Conservation (phyloP, 2,329 filamentous ascomycete genomes). For the Myriosclerotinia scirpicola region DNA sequence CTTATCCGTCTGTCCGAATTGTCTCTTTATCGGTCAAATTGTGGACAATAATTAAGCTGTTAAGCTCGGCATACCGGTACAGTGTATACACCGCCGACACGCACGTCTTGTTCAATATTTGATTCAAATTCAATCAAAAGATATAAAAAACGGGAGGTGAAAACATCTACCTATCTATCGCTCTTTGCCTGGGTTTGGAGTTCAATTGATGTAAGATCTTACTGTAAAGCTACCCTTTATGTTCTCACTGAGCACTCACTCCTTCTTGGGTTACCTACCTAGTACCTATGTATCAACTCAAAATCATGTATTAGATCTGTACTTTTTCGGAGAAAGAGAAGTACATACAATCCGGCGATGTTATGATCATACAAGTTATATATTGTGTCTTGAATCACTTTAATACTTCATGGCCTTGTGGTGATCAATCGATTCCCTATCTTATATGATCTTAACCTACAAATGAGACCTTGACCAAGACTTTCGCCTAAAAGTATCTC, state of each 20-base stretch:
- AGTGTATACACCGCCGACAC: background rate
- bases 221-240: background rate
- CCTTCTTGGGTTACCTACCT: too few relatives aligned
- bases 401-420: too few relatives aligned
- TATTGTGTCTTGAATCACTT: too few relatives aligned
- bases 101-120: background rate
- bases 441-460: too few relatives aligned
- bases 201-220: background rate
- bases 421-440: too few relatives aligned
- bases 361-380: too few relatives aligned
- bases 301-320: background rate
- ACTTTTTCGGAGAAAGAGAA: too few relatives aligned
- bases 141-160: too few relatives aligned
- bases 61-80: background rate
- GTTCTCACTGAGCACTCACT: background rate
- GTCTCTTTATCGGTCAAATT: conserved; percentile 3
- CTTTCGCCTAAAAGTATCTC: too few relatives aligned
- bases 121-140: background rate
- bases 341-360: too few relatives aligned
- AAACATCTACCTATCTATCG: background rate
- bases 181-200: background rate
- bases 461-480: too few relatives aligned
- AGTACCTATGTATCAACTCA: background rate
- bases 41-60: conserved; percentile 1
- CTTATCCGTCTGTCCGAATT: too few relatives aligned